Percentiles rank a stretch among this genome's conserved stretches.
Conservation (phyloP, 805 yeast genomes). For the Candida insectalens region DNA sequence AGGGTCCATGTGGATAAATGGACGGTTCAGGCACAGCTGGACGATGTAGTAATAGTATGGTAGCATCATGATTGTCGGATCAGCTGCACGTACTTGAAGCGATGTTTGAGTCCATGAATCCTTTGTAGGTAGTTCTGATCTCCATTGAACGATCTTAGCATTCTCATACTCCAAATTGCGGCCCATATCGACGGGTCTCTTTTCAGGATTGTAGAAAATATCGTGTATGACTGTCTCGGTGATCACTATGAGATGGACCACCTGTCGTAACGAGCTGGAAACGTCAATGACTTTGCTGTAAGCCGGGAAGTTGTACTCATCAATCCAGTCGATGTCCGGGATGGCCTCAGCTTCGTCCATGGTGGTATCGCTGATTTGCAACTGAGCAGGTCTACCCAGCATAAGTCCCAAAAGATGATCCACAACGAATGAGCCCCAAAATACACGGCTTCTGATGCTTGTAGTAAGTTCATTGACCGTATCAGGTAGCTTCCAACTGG, state of each 20-base stretch:
- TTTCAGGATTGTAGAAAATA: conserved; percentile 21
- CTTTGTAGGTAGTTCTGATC: conserved; percentile 34
- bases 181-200: neutral
- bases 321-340: conserved; percentile 56
- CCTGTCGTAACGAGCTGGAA: conserved; percentile 32
- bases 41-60: conserved; percentile 51
- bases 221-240: conserved; percentile 36
- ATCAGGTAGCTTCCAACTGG: conserved; percentile 40
- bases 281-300: conserved; percentile 23
- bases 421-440: conserved; percentile 60
- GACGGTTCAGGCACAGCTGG: conserved; percentile 48
- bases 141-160: conserved; percentile 29
- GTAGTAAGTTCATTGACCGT: conserved; percentile 38
- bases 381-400: conserved; percentile 47
- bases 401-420: conserved; percentile 54
- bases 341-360: conserved; percentile 49
- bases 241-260: conserved; percentile 32
- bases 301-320: conserved; percentile 38
- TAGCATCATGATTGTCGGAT: conserved; percentile 42
- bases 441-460: conserved; percentile 48
- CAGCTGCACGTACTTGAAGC: conserved; percentile 34
- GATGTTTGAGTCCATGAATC: conserved; percentile 37
- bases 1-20: conserved; percentile 35
- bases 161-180: neutral
- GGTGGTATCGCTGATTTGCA: conserved; percentile 48